Percentiles rank a stretch among this genome's conserved stretches.
Evolutionary conservation across 2,329 filamentous ascomycete species (phyloP).

Genomic region (Aspergillus flavus): DNA sequence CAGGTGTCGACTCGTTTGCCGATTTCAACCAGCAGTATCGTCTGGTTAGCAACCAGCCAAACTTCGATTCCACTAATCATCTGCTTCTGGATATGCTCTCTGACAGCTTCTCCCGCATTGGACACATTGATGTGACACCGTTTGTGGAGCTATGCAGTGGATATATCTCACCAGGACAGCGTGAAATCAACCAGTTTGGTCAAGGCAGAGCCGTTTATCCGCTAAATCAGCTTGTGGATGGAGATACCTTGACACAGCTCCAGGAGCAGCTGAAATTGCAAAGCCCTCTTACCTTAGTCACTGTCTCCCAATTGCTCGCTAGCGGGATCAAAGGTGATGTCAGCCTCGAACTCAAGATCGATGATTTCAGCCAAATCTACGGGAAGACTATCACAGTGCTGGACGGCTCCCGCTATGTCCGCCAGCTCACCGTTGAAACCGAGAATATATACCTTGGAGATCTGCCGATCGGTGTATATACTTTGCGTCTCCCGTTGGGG

Average conservation of each 20-base stretch:
- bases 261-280: background rate
- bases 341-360: background rate
- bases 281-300: background rate
- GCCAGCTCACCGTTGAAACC: background rate
- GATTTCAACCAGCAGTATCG: background rate
- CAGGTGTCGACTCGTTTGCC: background rate
- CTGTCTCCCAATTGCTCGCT: background rate
- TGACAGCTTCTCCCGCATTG: background rate
- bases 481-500: background rate
- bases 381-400: background rate
- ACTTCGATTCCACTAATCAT: background rate
- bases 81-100: background rate
- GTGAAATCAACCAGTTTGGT: background rate
- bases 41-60: background rate
- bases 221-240: background rate
- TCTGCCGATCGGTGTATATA: background rate
- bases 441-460: background rate
- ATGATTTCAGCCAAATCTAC: background rate
- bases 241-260: background rate
- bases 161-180: background rate
- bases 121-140: background rate
- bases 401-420: background rate
- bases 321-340: background rate
- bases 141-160: background rate
- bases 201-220: background rate